Base-by-base conservation (phyloP, 805 yeast species). In the Nadsonia fulvescens region DNA sequence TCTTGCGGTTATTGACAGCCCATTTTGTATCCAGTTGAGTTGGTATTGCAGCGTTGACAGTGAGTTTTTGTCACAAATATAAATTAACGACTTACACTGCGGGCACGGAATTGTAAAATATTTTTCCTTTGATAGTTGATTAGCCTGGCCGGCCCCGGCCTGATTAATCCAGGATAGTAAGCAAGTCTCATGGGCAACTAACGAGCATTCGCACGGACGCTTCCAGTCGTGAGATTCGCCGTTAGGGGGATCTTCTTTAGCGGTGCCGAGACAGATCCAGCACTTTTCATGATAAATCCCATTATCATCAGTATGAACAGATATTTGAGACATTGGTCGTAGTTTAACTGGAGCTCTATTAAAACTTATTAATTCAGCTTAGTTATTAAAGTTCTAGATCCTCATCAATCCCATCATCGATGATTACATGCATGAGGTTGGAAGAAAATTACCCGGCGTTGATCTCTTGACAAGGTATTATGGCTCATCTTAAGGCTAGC, bases 111-210 rank as follows among this genome's bases (percentile, higher is more conserved):
- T 14, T 6, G 25, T 14, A 15, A n/a, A n/a, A n/a, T n/a, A n/a
- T n/a, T 24, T 24, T 8, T 25, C 28, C 13, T 32, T 31, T 12
- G 30, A 14, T 13, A 28, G 15, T 25, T 30, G 11, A 25, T 36
- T 12, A 16, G 32, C 10, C 20, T 31, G 27, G 26, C 32, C 30
- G 13, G 33, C 14, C 11, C 42, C 49, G 12, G 45, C 31, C 24
- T 50, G 44, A 14, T 49, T 38, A 3, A 52, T 49, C 64, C 64
- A 60, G 7, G 51, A 48, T 7, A 55, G 37, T 18, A 62, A 43
- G 28, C 68, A 62, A 24, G 40, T 41, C 22, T 60, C 50, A 36
- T 62, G 68, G 4, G 63, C 66, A 7, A 47, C 36, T 14, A 62
- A 36, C 4, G 58, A 56, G 37, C 68, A 62, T 10, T 40, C 31